These are phyloP conservation scores for Fusarium torreyae DNA, from an alignment of 2,329 filamentous ascomycete genomes.

Conservation along the genomic window DNA sequence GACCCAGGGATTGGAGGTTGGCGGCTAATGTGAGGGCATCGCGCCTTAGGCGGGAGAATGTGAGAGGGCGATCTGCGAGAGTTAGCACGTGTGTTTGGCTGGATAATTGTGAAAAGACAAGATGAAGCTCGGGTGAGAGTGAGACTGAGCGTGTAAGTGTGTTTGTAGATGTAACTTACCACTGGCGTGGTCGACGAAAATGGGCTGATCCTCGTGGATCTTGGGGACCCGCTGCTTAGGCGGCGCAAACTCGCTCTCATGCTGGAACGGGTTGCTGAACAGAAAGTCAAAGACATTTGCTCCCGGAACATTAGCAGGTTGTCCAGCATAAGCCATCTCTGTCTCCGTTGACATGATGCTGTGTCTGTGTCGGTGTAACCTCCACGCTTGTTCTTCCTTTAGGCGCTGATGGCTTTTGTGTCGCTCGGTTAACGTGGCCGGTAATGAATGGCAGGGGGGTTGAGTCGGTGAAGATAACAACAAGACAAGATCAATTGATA, in stretches of 20 bases:
- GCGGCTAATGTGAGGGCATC: constrained; percentile 57
- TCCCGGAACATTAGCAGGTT: constrained; percentile 38
- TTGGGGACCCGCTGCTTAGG: constrained; percentile 50
- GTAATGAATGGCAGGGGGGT: constrained; percentile 8
- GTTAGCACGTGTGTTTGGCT: constrained; percentile 15
- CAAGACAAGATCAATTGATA: constrained; percentile 5
- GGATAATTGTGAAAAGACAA: not conserved
- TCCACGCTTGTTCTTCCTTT: not conserved
- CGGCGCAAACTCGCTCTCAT: constrained; percentile 51
- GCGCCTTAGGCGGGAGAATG: constrained; percentile 51
- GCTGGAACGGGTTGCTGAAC: constrained; percentile 57
- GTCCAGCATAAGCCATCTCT: constrained; percentile 37
- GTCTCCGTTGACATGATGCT: constrained; percentile 35
- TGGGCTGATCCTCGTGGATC: constrained; percentile 53
- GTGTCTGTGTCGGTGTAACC: not conserved
- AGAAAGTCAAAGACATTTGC: constrained; percentile 56
- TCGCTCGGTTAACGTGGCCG: constrained; percentile 23
- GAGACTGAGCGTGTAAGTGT: not conserved
- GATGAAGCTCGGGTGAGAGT: not conserved
- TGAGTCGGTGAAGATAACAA: not conserved
- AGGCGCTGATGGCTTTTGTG: not conserved
- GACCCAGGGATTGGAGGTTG: constrained; percentile 55
- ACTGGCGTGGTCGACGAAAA: constrained; percentile 59
- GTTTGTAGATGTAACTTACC: constrained; percentile 48
- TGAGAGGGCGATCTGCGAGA: constrained; percentile 55